A percentile compares a stretch with the other conserved stretches of the same genome.
Conservation (phyloP, 78 protist species). For the Andalucia godoyi region DNA sequence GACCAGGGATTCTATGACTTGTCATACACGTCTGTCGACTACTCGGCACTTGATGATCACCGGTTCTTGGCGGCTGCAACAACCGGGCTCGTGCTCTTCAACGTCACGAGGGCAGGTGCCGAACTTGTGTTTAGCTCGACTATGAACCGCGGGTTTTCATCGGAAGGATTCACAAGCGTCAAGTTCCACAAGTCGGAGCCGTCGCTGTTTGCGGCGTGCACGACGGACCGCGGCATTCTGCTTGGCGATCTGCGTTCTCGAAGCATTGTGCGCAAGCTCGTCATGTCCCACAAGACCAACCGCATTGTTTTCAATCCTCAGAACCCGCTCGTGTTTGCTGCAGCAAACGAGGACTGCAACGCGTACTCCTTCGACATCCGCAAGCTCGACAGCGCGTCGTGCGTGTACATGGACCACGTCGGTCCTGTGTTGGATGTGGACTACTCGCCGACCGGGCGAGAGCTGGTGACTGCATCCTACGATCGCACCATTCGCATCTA, state of each 20-base stretch:
- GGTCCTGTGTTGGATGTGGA: conserved; percentile 51
- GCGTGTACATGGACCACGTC: conserved; percentile 6
- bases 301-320: conserved; percentile 79
- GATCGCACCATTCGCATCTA: conserved; percentile 83
- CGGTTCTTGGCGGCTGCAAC: too few relatives aligned
- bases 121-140: too few relatives aligned
- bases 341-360: conserved; percentile 85
- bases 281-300: conserved; percentile 31
- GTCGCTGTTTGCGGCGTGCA: conserved; percentile 43
- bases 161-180: too few relatives aligned
- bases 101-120: too few relatives aligned
- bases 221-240: conserved; percentile 61
- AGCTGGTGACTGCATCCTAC: conserved; percentile 76
- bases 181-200: conserved; percentile 69
- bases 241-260: conserved; percentile 68
- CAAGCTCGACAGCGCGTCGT: conserved; percentile 50
- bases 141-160: too few relatives aligned
- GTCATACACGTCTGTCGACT: too few relatives aligned
- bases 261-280: conserved; percentile 52
- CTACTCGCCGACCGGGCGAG: conserved; percentile 86
- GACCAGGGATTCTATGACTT: too few relatives aligned
- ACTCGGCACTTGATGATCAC: too few relatives aligned
- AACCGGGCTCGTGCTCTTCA: too few relatives aligned
- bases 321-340: conserved; percentile 64
- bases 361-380: conserved; percentile 88